phyloP scores from a whole-genome alignment of 2,329 filamentous ascomycete genomes.

The Cordyceps farinosa region DNA sequence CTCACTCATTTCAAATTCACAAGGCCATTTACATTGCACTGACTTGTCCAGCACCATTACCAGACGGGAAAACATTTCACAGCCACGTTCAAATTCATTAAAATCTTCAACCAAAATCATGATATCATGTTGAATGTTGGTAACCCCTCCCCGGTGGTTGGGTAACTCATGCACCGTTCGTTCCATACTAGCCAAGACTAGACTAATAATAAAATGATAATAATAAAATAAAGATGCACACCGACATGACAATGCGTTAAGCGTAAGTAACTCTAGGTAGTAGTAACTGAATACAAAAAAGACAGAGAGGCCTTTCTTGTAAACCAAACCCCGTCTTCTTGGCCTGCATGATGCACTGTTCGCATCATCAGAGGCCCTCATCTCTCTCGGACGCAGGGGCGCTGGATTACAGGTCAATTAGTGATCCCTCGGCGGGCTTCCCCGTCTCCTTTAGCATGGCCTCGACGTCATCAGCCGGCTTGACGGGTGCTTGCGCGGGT shows the following conservation, averaged over 20 bases:
- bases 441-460: slow-evolving; percentile 46
- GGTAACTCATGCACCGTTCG: background rate
- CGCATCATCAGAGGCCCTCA: background rate
- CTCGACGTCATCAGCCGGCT: slow-evolving; percentile 38
- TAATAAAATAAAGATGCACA: background rate
- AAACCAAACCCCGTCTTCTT: background rate
- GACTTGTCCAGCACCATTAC: background rate
- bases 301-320: background rate
- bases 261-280: slow-evolving; percentile 13
- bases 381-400: too few species aligned
- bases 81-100: background rate
- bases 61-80: background rate
- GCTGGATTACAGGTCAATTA: slow-evolving; percentile 48
- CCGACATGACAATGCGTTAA: slow-evolving; percentile 14
- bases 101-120: background rate
- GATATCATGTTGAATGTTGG: slow-evolving; percentile 14
- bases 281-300: slow-evolving; percentile 1
- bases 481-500: background rate
- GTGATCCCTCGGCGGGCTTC: slow-evolving; percentile 44
- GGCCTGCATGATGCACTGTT: slow-evolving; percentile 10
- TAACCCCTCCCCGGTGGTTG: background rate
- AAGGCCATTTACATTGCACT: background rate
- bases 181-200: background rate
- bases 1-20: background rate
- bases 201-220: background rate